Conservation (phyloP, 257 asterid species). For the Avicennia marina region DNA sequence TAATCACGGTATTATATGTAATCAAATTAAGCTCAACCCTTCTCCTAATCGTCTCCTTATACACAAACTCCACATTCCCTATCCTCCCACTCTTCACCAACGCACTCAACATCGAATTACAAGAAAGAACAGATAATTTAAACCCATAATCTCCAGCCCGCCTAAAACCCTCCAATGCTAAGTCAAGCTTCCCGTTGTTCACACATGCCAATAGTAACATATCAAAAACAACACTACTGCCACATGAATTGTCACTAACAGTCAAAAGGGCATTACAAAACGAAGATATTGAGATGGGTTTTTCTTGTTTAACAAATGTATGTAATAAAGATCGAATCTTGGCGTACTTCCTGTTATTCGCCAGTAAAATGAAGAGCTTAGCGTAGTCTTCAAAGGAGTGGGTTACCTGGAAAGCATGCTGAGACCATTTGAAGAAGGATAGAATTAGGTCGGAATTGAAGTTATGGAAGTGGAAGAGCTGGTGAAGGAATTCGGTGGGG, state of each 20-base stretch:
- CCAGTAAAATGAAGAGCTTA: slow-evolving; percentile 42
- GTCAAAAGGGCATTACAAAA: slow-evolving; percentile 54
- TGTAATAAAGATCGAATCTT: slow-evolving; percentile 63
- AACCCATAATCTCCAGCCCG: slow-evolving; percentile 76
- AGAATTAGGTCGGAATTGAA: slow-evolving; percentile 38
- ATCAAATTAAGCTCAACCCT: slow-evolving; percentile 44
- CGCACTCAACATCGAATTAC: slow-evolving; percentile 51
- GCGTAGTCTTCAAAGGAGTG: slow-evolving; percentile 41
- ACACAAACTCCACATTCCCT: slow-evolving; percentile 49
- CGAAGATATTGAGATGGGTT: slow-evolving; percentile 31
- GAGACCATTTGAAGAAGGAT: slow-evolving; percentile 67
- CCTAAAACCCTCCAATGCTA: slow-evolving; percentile 70
- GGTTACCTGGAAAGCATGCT: slow-evolving; percentile 34
- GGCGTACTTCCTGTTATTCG: slow-evolving; percentile 52
- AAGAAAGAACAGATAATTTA: slow-evolving; percentile 51
- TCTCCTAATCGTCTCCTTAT: slow-evolving; percentile 74
- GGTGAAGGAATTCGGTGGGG: slow-evolving; percentile 40
- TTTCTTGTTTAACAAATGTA: slow-evolving; percentile 32
- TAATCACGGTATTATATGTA: slow-evolving; percentile 57
- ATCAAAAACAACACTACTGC: slow-evolving; percentile 55
- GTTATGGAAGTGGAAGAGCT: slow-evolving; percentile 30
- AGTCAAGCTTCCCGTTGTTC: slow-evolving; percentile 32
- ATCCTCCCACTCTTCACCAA: slow-evolving; percentile 47
- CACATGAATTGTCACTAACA: slow-evolving; percentile 45
- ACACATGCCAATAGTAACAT: slow-evolving; percentile 56